Base-by-base conservation (phyloP, 768 basidiomycete species). In the Clavulina sp. region DNA sequence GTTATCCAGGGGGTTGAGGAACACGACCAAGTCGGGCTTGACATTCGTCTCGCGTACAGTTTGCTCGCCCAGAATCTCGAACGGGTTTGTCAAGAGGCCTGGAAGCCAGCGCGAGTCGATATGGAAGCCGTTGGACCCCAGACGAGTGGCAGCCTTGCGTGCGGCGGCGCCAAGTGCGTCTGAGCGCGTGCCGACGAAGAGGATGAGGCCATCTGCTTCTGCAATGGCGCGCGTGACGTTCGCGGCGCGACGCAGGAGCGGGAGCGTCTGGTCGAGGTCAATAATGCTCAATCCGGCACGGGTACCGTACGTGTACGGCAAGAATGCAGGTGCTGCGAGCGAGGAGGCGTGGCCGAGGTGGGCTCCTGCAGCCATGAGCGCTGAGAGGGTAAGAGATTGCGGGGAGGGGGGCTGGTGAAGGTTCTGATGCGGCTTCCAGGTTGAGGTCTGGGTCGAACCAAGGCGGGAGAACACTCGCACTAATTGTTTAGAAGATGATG, bases 261-360 rank as follows among this genome's bases (percentile, higher is more conserved):
- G 88, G 3, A 97, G 69, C 0, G 95, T 95, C 58, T 84, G 82
- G 63, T 97, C 91, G 28, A 97, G 74, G 66, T 97, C 88, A 64
- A 97, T 96, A 64, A 96, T 73, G 46, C 87, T 86, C 58, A 96
- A 74, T 13, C 83, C 86, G 41, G 87, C 76, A 51, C 95, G 85
- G 16, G 77, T 77, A 55, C 92, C 95, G 62, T 95, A 96, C 32
- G 92, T 80, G 64, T 91, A 93, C 29, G 92, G 85, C 59, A 82
- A 70, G 59, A 89, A 91, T 63, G 86, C 84, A 28, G 87, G 81
- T 64, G 89, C 85, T 72, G 92, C 81, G 57, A 87, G 76, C 3
- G 79, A 73, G 34, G 75, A 73, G 31, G 84, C 75, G 63, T 97
- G 92, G 4, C 95, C 95, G 41, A 97, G 77, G 63, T 96, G 92